A percentile compares a stretch with the other conserved stretches of the same genome.
phyloP scores from a whole-genome alignment of 306 rosid species.

The Rosa multiflora region DNA sequence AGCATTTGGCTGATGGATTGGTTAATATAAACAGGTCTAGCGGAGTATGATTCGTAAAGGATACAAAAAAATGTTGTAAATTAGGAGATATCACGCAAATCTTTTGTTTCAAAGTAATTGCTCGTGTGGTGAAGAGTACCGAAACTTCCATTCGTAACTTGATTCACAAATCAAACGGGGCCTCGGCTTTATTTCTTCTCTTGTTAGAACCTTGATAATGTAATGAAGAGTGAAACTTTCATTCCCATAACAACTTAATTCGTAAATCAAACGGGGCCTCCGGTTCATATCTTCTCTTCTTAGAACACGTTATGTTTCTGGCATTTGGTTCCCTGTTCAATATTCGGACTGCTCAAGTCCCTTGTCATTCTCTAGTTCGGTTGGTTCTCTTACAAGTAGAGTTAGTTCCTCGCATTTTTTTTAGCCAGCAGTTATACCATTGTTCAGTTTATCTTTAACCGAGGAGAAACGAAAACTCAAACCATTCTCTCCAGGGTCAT shows the following conservation, averaged over 20 bases:
- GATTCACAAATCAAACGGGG: not conserved
- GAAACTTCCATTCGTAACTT: too few species aligned
- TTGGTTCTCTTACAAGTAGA: not conserved
- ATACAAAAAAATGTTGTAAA: not conserved
- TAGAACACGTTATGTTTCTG: not conserved
- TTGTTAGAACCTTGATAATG: not conserved
- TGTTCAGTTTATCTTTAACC: not conserved
- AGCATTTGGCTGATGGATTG: not conserved
- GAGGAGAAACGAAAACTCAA: not conserved
- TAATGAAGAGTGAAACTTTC: too few species aligned
- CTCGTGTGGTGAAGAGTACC: not conserved
- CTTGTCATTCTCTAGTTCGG: not conserved
- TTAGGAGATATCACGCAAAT: not conserved
- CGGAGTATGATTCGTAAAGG: not conserved
- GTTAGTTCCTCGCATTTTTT: not conserved
- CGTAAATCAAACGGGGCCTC: not conserved
- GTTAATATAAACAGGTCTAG: too few species aligned
- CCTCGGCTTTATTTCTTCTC: not conserved
- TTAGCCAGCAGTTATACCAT: too few species aligned
- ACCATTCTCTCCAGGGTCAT: not conserved
- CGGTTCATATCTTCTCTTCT: too few species aligned
- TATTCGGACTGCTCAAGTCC: not conserved
- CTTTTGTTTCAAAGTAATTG: not conserved
- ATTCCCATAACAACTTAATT: not conserved
- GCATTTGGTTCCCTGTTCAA: not conserved